Base-by-base conservation (phyloP, 2,329 filamentous ascomycete species). In the Drechslerella coelobrocha region DNA sequence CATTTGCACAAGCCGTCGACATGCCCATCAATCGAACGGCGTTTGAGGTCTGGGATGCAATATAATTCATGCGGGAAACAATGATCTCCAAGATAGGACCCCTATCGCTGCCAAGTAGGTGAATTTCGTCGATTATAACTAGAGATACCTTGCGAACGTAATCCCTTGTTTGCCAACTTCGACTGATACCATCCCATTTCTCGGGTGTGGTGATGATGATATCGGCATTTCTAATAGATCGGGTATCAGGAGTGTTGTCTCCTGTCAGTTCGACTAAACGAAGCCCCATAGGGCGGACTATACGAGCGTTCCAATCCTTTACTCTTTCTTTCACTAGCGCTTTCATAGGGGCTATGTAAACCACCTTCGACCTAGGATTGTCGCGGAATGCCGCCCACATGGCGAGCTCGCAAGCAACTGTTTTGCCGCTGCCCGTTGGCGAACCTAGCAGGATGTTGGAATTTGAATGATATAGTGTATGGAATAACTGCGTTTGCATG, bases 331-430 rank as follows among this genome's bases (percentile, higher is more conserved):
- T 90, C 19, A 99, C 94, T 29, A 99, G 86, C 0, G 95, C 95
- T 80, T 99, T 99, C 95, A 99, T 99, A 0, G 95, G 95, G 1
- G 94, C 94, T 77, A 99, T 97, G 78, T 99, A 99, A 10, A 99
- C 94, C 1, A 99, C 92, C 80, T 99, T 99, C 2, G 92, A 96
- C 2, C 92, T 92, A 0, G 94, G 94, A 54, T 89, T 89, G 78
- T 97, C 92, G 12, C 92, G 87, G 80, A 99, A 97, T 1, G 94
- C 93, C 92, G 92, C 97, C 95, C 95, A 99, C 93, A 99, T 97
- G 24, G 95, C 92, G 72, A 99, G 81, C 78, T 99, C 94, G 52
- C 90, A 92, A 17, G 95, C 94, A 41, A 99, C 90, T 0, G 95
- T 99, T 82, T 99, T 99, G 66, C 94, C 94, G 83, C 92, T 96